Evolutionary conservation across 768 basidiomycete genomes (phyloP).

Genomic region (Amanita rimosa): DNA sequence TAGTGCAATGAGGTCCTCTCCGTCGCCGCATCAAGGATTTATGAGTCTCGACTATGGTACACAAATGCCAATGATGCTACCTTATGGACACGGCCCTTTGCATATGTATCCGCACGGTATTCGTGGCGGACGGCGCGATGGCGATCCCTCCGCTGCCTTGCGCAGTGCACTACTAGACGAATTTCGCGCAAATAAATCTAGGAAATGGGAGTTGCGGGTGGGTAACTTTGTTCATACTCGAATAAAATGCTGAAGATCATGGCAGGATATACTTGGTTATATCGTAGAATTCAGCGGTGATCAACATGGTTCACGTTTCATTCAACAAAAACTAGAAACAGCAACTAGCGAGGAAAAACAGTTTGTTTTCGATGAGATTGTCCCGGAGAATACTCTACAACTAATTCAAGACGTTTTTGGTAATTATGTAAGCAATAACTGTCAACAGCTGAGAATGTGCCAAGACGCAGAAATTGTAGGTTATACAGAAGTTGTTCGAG

Average conservation of each 20-base stretch:
- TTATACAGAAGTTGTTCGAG: slow-evolving; percentile 91
- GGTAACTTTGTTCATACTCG: slow-evolving; percentile 11
- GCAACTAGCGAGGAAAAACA: slow-evolving; percentile 75
- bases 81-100: slow-evolving; percentile 30
- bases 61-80: slow-evolving; percentile 33
- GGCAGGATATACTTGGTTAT: slow-evolving; percentile 76
- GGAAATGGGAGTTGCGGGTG: slow-evolving; percentile 77
- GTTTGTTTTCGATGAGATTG: slow-evolving; percentile 77
- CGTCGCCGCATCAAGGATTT: slow-evolving; percentile 36
- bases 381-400: slow-evolving; percentile 60
- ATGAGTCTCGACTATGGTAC: slow-evolving; percentile 35
- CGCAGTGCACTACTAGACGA: slow-evolving; percentile 76
- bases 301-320: slow-evolving; percentile 97
- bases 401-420: slow-evolving; percentile 92
- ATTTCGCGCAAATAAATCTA: slow-evolving; percentile 69
- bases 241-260: background rate
- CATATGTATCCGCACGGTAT: slow-evolving; percentile 24
- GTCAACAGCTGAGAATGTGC: background rate
- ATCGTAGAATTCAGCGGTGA: slow-evolving; percentile 89
- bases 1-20: slow-evolving; percentile 27
- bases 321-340: slow-evolving; percentile 76
- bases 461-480: slow-evolving; percentile 30
- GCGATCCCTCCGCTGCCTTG: slow-evolving; percentile 25
- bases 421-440: slow-evolving; percentile 63
- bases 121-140: slow-evolving; percentile 35